Evolutionary conservation across 441 rosid genomes (phyloP).

Genomic region (Erodium trifolium): DNA sequence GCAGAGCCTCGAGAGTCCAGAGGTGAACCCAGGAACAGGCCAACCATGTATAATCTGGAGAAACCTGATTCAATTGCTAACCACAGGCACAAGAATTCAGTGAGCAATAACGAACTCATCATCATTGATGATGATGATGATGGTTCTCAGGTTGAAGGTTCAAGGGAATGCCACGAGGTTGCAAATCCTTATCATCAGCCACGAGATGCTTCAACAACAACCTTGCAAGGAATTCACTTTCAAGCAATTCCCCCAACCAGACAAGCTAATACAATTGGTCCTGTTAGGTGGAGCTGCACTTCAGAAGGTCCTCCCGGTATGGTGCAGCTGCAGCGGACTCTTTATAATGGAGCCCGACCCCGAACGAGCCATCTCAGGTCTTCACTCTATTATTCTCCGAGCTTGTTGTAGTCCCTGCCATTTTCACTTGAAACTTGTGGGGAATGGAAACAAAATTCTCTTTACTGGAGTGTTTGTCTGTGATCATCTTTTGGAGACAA

Average conservation of each 20-base stretch:
- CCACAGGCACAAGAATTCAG: constrained; percentile 9
- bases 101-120: constrained; percentile 36
- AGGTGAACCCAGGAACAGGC: constrained; percentile 24
- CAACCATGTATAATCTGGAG: not conserved
- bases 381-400: constrained; percentile 28
- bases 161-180: no score
- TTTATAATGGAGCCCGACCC: constrained; percentile 21
- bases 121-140: constrained; percentile 47
- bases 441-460: no score
- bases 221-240: constrained; percentile 16
- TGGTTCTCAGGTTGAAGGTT: constrained; percentile 22
- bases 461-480: no score
- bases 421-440: not conserved
- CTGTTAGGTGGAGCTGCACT: constrained; percentile 32
- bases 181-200: constrained; percentile 24
- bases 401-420: constrained; percentile 29
- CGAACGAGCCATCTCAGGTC: constrained; percentile 28
- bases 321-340: constrained; percentile 24
- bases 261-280: no score
- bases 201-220: constrained; percentile 16
- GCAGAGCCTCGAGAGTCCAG: constrained; percentile 24
- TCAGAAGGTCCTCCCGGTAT: constrained; percentile 26
- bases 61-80: no score
- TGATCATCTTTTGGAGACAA: no score
- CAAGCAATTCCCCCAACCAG: constrained; percentile 18